phyloP scores from a whole-genome alignment of 805 yeast species.

The Candida orba region DNA sequence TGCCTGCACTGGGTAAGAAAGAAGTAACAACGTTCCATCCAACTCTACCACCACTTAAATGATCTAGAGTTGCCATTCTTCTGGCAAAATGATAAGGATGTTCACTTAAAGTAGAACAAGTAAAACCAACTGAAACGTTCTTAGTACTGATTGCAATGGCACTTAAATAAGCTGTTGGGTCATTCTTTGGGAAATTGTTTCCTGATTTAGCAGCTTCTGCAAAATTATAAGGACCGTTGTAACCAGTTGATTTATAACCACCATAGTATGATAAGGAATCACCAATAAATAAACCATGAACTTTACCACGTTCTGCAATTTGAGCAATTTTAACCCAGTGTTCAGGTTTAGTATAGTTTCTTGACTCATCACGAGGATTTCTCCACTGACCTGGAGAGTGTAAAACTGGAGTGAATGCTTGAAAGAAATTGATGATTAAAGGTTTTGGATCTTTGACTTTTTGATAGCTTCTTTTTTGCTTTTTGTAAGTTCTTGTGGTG shows the following conservation, averaged over 20 bases:
- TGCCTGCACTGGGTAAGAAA: conserved; percentile 33
- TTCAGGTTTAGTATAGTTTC: conserved; percentile 22
- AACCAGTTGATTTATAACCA: conserved; percentile 7
- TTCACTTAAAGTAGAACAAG: conserved; percentile 34
- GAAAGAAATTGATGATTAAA: conserved; percentile 32
- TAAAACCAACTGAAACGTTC: conserved; percentile 30
- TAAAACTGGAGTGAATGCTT: conserved; percentile 25
- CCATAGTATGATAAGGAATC: conserved; percentile 8
- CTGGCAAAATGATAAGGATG: conserved; percentile 34
- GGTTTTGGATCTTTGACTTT: conserved; percentile 15
- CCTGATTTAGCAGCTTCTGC: conserved; percentile 9
- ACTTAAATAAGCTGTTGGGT: conserved; percentile 18
- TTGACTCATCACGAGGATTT: conserved; percentile 31
- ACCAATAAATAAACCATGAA: conserved; percentile 27
- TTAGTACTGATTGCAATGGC: conserved; percentile 28
- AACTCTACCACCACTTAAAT: conserved; percentile 32
- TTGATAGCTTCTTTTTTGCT: conserved; percentile 1
- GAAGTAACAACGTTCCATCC: conserved; percentile 38
- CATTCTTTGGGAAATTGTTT: conserved; percentile 9
- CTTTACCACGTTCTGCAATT: conserved; percentile 30
- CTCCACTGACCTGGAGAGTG: conserved; percentile 31
- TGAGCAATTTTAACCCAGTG: conserved; percentile 33
- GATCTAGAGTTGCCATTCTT: conserved; percentile 34
- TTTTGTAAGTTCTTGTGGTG: neutral
- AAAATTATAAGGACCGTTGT: conserved; percentile 7